Evolutionary conservation across 306 rosid species (phyloP).

Genomic region (Prunus dulcis): DNA sequence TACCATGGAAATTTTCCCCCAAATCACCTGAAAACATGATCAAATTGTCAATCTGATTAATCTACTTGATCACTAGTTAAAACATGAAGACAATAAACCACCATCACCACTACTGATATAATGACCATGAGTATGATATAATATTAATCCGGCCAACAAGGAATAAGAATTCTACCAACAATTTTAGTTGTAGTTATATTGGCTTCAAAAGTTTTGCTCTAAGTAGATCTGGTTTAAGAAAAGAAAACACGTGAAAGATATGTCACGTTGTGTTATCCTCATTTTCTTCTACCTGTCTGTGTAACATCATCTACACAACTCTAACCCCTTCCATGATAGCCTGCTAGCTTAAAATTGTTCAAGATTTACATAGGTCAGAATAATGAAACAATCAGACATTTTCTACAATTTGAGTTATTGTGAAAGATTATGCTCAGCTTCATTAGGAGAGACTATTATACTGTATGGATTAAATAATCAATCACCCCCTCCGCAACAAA

Average conservation of each 20-base stretch:
- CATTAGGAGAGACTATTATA: not conserved
- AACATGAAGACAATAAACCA: not conserved
- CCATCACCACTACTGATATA: not conserved
- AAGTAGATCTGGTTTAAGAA: not conserved
- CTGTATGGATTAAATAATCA: not conserved
- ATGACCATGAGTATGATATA: not conserved
- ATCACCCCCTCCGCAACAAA: not conserved
- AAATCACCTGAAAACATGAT: constrained; percentile 69
- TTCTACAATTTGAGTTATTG: not conserved
- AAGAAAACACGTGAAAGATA: not conserved
- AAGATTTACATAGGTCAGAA: not conserved
- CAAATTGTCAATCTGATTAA: constrained; percentile 16
- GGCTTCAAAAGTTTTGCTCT: not conserved
- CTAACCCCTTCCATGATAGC: not conserved
- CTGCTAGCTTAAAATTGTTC: not conserved
- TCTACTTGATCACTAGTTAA: not conserved
- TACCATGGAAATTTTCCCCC: constrained; percentile 99
- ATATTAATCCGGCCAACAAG: not conserved
- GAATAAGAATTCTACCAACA: not conserved
- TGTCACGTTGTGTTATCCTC: not conserved
- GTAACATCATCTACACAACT: not conserved
- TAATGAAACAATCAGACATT: not conserved
- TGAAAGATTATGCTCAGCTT: not conserved
- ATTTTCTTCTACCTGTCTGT: not conserved
- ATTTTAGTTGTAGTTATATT: not conserved